phyloP scores from a whole-genome alignment of 2,329 filamentous ascomycete genomes.

The Ascochyta lentis region DNA sequence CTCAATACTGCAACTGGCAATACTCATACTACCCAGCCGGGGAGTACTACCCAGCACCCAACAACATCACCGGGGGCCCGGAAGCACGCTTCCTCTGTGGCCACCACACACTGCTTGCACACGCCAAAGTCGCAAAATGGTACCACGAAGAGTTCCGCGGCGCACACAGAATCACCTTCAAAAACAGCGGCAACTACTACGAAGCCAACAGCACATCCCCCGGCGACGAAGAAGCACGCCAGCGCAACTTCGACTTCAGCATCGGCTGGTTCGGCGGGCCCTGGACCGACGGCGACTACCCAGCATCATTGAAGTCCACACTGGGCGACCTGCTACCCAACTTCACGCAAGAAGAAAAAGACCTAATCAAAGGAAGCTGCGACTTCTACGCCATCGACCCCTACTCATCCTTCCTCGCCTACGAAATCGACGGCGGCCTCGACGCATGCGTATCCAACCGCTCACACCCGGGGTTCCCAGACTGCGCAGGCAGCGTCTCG shows the following conservation, averaged over 20 bases:
- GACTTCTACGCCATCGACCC: constrained; percentile 54
- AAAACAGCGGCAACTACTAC: constrained; percentile 53
- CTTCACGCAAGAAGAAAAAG: constrained; percentile 50
- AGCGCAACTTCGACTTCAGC: constrained; percentile 52
- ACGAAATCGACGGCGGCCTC: constrained; percentile 41
- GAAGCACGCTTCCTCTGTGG: constrained; percentile 54
- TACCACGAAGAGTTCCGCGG: constrained; percentile 56
- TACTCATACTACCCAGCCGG: constrained; percentile 55
- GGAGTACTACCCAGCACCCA: constrained; percentile 55
- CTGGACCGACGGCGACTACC: constrained; percentile 56
- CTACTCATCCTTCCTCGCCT: constrained; percentile 42
- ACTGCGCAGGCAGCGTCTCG: constrained; percentile 48
- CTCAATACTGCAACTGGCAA: constrained; percentile 59
- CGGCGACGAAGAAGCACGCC: constrained; percentile 46
- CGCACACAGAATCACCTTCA: constrained; percentile 51
- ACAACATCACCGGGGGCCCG: constrained; percentile 50
- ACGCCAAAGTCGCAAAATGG: constrained; percentile 54
- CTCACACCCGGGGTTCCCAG: constrained; percentile 50
- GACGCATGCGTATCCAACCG: constrained; percentile 52
- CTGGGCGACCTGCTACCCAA: constrained; percentile 50
- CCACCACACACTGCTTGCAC: constrained; percentile 53
- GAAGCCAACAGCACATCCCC: constrained; percentile 47
- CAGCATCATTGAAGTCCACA: constrained; percentile 48
- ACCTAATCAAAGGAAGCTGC: constrained; percentile 52
- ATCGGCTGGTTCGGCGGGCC: constrained; percentile 56